Conservation (phyloP, 164 flowering plant genomes). For the grape (Vitis vinifera) region DNA sequence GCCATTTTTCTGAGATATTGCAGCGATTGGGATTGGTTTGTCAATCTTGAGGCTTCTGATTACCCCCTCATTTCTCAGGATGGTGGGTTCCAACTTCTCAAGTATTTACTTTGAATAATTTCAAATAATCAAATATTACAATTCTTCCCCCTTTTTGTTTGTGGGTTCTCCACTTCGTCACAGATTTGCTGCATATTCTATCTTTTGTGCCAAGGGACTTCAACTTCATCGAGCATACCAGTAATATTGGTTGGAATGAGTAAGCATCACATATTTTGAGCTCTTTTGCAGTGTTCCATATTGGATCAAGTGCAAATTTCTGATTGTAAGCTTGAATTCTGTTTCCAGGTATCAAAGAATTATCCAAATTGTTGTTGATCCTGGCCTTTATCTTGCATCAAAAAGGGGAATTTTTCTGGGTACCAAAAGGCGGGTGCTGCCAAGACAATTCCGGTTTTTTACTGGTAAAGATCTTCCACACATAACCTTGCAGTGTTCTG, state of each 20-base stretch:
- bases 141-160: background rate
- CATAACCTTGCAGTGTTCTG: too few relatives aligned
- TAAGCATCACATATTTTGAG: constrained; percentile 17
- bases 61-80: constrained; percentile 59
- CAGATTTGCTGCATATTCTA: constrained; percentile 58
- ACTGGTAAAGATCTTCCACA: background rate
- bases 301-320: background rate
- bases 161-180: background rate
- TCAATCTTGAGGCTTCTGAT: constrained; percentile 46
- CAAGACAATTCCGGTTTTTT: constrained; percentile 27
- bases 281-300: background rate
- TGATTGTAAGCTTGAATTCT: background rate
- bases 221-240: constrained; percentile 37
- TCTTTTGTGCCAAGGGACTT: constrained; percentile 46
- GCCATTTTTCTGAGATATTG: too few relatives aligned
- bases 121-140: background rate
- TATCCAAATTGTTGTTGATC: constrained; percentile 37
- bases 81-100: constrained; percentile 22
- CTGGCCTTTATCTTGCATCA: constrained; percentile 21
- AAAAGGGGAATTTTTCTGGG: too few relatives aligned
- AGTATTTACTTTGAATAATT: background rate
- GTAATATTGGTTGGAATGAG: constrained; percentile 27
- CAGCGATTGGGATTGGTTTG: constrained; percentile 55
- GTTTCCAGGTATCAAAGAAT: constrained; percentile 25
- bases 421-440: constrained; percentile 34